phyloP scores from a whole-genome alignment of 768 basidiomycete species.

The Russula compacta region DNA sequence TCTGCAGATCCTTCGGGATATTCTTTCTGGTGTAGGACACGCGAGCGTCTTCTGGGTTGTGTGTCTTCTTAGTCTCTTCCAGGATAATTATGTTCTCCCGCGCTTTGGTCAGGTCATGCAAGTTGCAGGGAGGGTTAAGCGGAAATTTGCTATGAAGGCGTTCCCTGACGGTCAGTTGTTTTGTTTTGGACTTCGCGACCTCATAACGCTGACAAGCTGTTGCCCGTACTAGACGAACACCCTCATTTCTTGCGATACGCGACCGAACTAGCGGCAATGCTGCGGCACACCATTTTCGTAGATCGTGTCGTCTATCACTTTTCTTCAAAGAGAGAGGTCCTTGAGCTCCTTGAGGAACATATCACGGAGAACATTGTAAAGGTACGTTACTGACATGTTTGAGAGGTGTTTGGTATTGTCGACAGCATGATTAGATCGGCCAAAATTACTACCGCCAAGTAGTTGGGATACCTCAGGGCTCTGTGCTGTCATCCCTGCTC shows the following conservation, averaged over 20 bases:
- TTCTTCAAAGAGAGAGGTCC: slow-evolving; percentile 47
- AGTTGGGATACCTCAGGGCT: slow-evolving; percentile 97
- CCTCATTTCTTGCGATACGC: slow-evolving; percentile 69
- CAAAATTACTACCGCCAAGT: slow-evolving; percentile 73
- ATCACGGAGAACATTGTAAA: slow-evolving; percentile 91
- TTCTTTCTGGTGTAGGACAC: slow-evolving; percentile 58
- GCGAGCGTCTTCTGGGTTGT: not conserved
- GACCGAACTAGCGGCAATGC: slow-evolving; percentile 47
- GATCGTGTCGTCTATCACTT: slow-evolving; percentile 65
- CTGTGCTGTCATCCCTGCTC: slow-evolving; percentile 85
- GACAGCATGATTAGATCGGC: slow-evolving; percentile 50
- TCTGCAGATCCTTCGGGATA: slow-evolving; percentile 58
- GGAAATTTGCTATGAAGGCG: slow-evolving; percentile 51
- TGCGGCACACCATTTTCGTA: slow-evolving; percentile 75
- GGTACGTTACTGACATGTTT: slow-evolving; percentile 30
- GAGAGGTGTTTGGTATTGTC: not conserved
- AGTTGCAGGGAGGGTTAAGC: slow-evolving; percentile 45
- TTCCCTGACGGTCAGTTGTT: slow-evolving; percentile 49
- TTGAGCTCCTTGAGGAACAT: slow-evolving; percentile 78
- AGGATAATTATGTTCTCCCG: slow-evolving; percentile 70
- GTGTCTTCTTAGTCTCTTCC: not conserved
- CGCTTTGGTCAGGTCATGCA: slow-evolving; percentile 59
- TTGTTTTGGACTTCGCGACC: not conserved
- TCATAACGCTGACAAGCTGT: not conserved
- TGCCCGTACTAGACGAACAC: slow-evolving; percentile 49